phyloP scores from a whole-genome alignment of 495 filamentous ascomycete genomes.

The Thozetella sp. region DNA sequence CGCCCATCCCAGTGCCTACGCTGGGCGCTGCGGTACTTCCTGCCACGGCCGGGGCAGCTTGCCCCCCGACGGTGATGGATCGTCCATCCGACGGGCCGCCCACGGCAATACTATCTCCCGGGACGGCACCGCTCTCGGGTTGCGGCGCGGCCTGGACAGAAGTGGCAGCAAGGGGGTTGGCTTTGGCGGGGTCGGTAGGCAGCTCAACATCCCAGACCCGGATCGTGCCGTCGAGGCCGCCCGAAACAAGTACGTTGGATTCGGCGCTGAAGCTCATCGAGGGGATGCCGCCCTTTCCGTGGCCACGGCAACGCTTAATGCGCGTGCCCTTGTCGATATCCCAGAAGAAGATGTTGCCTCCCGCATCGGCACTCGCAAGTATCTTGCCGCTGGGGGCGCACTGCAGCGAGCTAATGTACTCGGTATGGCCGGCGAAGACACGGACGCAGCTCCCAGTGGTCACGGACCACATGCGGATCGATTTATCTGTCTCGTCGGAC shows the following conservation, averaged over 20 bases:
- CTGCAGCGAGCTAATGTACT: constrained; percentile 78
- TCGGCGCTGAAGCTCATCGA: constrained; percentile 90
- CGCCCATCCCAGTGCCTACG: constrained; percentile 11
- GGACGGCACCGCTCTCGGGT: constrained; percentile 51
- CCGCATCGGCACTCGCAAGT: constrained; percentile 83
- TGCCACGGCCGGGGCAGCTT: constrained; percentile 22
- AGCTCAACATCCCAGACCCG: constrained; percentile 89
- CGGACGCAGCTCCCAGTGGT: constrained; percentile 80
- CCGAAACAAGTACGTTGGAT: constrained; percentile 82
- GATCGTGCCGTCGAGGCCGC: constrained; percentile 90
- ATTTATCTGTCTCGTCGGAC: constrained; percentile 76
- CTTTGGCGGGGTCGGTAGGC: constrained; percentile 48
- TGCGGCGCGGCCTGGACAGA: constrained; percentile 52
- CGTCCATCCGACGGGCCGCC: constrained; percentile 37
- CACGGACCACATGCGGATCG: constrained; percentile 97
- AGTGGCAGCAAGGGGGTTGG: constrained; percentile 36
- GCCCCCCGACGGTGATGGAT: constrained; percentile 32
- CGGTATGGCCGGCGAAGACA: constrained; percentile 88
- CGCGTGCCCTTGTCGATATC: constrained; percentile 80
- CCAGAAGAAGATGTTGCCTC: constrained; percentile 90
- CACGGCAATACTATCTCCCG: constrained; percentile 49
- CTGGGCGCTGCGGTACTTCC: constrained; percentile 28
- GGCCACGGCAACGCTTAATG: constrained; percentile 90
- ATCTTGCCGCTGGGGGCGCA: constrained; percentile 86
- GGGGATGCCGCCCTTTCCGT: constrained; percentile 92